Evolutionary conservation across 176 grass and related monocot genomes (phyloP).

Genomic region (Musa schizocarpa): DNA sequence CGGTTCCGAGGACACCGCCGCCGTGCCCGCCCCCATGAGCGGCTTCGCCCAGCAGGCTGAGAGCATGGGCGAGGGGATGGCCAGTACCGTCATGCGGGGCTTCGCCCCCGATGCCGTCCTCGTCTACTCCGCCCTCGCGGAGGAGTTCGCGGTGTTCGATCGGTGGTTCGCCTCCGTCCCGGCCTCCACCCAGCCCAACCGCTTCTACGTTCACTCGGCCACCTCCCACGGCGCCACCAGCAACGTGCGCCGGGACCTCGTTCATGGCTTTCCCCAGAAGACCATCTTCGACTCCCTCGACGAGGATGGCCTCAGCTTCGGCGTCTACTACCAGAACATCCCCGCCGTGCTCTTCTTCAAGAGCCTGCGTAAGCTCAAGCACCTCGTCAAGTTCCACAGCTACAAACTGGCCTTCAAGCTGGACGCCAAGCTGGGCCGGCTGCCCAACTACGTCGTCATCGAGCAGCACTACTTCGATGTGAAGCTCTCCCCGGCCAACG

Average conservation of each 20-base stretch:
- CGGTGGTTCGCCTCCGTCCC: slow-evolving; percentile 28
- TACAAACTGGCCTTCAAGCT: slow-evolving; percentile 17
- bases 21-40: slow-evolving; percentile 17
- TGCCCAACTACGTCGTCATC: slow-evolving; percentile 27
- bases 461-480: slow-evolving; percentile 28
- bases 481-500: slow-evolving; percentile 16
- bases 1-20: slow-evolving; percentile 22
- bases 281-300: slow-evolving; percentile 30
- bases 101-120: slow-evolving; percentile 18
- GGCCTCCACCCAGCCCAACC: slow-evolving; percentile 29
- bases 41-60: slow-evolving; percentile 33
- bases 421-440: slow-evolving; percentile 8
- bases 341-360: slow-evolving; percentile 24
- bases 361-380: slow-evolving; percentile 23
- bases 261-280: slow-evolving; percentile 26
- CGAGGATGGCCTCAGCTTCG: slow-evolving; percentile 22
- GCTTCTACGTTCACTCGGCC: slow-evolving; percentile 24
- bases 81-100: slow-evolving; percentile 21
- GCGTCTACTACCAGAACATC: slow-evolving; percentile 20
- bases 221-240: slow-evolving; percentile 18
- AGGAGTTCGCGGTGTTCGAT: slow-evolving; percentile 29
- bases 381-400: slow-evolving; percentile 24
- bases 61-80: slow-evolving; percentile 12
- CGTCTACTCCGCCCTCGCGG: slow-evolving; percentile 14
- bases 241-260: slow-evolving; percentile 15